Evolutionary conservation across 306 rosid genomes (phyloP).

Genomic region (Quercus engelmannii): DNA sequence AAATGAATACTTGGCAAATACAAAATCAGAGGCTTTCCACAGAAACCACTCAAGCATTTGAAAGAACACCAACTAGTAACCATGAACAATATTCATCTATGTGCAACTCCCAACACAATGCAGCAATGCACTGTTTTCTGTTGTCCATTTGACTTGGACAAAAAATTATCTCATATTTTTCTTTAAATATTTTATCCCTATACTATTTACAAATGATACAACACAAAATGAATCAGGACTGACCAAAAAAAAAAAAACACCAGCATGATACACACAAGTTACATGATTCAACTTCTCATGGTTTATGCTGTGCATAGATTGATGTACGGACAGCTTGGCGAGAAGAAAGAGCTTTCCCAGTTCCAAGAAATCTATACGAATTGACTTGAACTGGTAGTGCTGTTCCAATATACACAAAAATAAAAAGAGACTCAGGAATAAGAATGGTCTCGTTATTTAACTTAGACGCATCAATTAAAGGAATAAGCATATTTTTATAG

Average conservation of each 20-base stretch:
- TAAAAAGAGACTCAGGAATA: conserved; percentile 10
- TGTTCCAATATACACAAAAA: conserved; percentile 23
- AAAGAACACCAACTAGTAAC: neutral
- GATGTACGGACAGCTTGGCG: conserved; percentile 61
- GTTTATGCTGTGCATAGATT: conserved; percentile 79
- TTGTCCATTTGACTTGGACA: neutral
- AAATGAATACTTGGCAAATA: neutral
- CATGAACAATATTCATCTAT: neutral
- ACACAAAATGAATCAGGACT: neutral
- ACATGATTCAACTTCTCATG: conserved; percentile 30
- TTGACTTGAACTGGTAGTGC: conserved; percentile 74
- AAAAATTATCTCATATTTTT: neutral
- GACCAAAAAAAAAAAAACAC: conserved; percentile 1
- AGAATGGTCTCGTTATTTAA: conserved; percentile 10
- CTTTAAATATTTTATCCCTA: neutral
- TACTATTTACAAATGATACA: conserved; percentile 20
- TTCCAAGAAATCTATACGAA: conserved; percentile 81
- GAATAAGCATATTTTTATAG: neutral
- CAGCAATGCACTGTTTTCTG: neutral
- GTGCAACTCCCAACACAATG: neutral
- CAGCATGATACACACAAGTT: neutral
- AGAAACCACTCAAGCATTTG: neutral
- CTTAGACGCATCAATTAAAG: neutral
- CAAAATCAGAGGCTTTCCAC: neutral
- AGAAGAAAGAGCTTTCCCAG: conserved; percentile 73